Evolutionary conservation across 2,329 filamentous ascomycete species (phyloP).

Genomic region (Trichoderma sp.): DNA sequence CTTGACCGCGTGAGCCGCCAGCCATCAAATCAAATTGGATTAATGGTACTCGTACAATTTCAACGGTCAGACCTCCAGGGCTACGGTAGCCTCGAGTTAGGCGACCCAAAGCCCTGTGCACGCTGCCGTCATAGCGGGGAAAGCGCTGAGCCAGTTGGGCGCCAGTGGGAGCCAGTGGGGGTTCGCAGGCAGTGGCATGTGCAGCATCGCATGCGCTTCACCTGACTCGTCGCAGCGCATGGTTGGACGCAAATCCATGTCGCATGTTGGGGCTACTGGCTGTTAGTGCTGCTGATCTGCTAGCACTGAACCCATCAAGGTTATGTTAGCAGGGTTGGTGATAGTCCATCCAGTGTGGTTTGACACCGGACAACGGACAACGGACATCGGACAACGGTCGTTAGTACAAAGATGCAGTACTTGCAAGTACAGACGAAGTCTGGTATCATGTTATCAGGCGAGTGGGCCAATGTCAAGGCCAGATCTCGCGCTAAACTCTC

Average conservation of each 20-base stretch:
- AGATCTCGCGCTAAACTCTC: not conserved
- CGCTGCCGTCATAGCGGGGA: not conserved
- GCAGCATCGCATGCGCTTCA: slow-evolving; percentile 3
- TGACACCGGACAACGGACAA: not conserved
- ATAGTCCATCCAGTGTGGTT: not conserved
- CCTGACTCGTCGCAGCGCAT: not conserved
- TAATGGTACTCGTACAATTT: too few relatives aligned
- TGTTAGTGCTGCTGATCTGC: not conserved
- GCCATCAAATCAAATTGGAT: not conserved
- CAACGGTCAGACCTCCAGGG: too few relatives aligned
- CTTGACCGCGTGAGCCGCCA: not conserved
- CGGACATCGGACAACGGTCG: not conserved
- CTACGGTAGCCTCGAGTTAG: not conserved
- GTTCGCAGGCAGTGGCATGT: slow-evolving; percentile 1
- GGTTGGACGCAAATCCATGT: not conserved
- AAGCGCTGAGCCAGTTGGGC: not conserved
- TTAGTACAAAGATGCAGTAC: too few relatives aligned
- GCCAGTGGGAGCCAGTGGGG: not conserved
- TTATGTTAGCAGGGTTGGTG: not conserved
- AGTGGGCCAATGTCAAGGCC: not conserved
- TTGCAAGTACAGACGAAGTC: not conserved
- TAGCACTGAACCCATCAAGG: not conserved
- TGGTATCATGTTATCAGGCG: not conserved
- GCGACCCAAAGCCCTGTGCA: not conserved
- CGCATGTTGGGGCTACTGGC: not conserved